phyloP scores from a whole-genome alignment of 352 stramenopile genomes.

The Thraustochytrium striatum region DNA sequence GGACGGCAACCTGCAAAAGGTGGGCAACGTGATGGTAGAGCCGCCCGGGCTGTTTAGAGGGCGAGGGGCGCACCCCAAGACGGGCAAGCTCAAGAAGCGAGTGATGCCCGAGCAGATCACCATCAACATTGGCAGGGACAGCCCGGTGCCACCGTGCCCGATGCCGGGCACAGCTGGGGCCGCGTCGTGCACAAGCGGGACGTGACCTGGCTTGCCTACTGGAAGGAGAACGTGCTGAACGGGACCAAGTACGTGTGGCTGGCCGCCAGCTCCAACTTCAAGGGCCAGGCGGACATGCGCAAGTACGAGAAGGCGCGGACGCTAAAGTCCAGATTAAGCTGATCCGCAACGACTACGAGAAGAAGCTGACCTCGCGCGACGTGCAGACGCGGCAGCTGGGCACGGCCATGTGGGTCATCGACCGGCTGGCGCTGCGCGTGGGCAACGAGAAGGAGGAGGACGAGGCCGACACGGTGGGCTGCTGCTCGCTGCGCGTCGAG shows the following conservation, averaged over 20 bases:
- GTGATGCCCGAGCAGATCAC: constrained; percentile 92
- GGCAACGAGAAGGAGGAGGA: constrained; percentile 97
- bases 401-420: constrained; percentile 99
- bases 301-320: constrained; percentile 99
- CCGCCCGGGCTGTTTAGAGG: constrained; percentile 96
- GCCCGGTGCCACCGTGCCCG: constrained; percentile 80
- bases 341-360: constrained; percentile 83
- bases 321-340: constrained; percentile 96
- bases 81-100: constrained; percentile 94
- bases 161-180: constrained; percentile 91
- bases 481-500: constrained; percentile 96
- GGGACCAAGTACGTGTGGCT: constrained; percentile 99
- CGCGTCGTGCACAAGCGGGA: constrained; percentile 89
- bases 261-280: constrained; percentile 94
- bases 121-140: constrained; percentile 91
- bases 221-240: constrained; percentile 95
- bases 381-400: constrained; percentile 82
- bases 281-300: constrained; percentile 94
- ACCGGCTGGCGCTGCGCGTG: constrained; percentile 97
- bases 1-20: constrained; percentile 53
- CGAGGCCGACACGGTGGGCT: constrained; percentile 98
- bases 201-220: constrained; percentile 83
- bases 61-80: constrained; percentile 97
- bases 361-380: constrained; percentile 65
- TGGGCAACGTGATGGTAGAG: constrained; percentile 94